phyloP scores from a whole-genome alignment of 257 asterid genomes.

The Paulownia fortunei region DNA sequence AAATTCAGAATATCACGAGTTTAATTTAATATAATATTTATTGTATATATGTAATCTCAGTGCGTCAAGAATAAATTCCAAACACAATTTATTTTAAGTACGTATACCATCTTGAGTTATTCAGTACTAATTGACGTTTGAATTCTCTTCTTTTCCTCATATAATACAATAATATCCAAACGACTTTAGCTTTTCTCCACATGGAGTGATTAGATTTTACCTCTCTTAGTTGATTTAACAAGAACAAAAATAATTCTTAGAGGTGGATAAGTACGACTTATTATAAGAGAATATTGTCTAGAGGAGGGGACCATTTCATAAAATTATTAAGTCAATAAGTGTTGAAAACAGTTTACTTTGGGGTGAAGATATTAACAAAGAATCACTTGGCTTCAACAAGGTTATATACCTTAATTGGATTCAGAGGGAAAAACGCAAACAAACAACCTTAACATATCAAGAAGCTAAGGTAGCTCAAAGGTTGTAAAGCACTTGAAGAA shows the following conservation, averaged over 20 bases:
- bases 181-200: constrained; percentile 38
- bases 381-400: constrained; percentile 7
- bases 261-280: constrained; percentile 54
- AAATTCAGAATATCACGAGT: too few relatives aligned
- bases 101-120: too few relatives aligned
- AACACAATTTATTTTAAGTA: too few relatives aligned
- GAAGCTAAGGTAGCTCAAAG: background rate
- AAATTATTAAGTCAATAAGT: constrained; percentile 25
- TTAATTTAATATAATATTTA: background rate
- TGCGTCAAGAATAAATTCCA: background rate
- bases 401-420: constrained; percentile 10
- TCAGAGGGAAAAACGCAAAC: background rate
- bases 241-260: constrained; percentile 39
- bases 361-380: constrained; percentile 3
- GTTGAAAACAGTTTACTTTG: background rate
- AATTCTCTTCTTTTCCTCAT: background rate
- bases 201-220: constrained; percentile 40
- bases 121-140: too few relatives aligned
- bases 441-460: background rate
- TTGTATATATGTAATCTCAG: background rate
- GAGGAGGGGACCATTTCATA: constrained; percentile 22
- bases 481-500: background rate
- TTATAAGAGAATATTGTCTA: constrained; percentile 28
- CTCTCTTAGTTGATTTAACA: constrained; percentile 12
- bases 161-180: background rate